Evolutionary conservation across 805 yeast species (phyloP).

Genomic region (Cyberlindnera maritima): DNA sequence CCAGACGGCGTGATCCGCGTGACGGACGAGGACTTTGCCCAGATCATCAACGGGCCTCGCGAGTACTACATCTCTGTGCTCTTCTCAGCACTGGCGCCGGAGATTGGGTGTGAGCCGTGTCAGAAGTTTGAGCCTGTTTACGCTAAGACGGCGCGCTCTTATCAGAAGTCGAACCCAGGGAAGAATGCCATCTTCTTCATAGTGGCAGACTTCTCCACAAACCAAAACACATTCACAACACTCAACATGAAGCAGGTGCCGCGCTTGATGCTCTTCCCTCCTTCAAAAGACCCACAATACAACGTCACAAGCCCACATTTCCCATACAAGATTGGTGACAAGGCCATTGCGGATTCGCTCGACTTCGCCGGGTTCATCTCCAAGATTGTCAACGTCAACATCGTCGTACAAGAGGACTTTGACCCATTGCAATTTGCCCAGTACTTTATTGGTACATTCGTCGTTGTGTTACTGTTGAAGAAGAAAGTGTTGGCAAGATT

Average conservation of each 20-base stretch:
- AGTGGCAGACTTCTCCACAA: conserved; percentile 48
- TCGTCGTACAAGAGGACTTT: conserved; percentile 43
- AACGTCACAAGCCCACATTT: conserved; percentile 33
- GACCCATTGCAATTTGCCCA: conserved; percentile 40
- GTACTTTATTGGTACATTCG: conserved; percentile 46
- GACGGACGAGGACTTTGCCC: conserved; percentile 36
- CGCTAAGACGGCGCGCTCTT: conserved; percentile 40
- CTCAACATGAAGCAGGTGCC: conserved; percentile 54
- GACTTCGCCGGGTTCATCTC: conserved; percentile 56
- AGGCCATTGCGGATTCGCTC: conserved; percentile 35
- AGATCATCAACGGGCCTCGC: conserved; percentile 43
- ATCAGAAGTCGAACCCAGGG: conserved; percentile 42
- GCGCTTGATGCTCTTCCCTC: conserved; percentile 66
- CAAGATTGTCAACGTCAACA: conserved; percentile 39
- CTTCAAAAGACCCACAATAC: conserved; percentile 29
- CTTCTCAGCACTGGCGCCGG: conserved; percentile 47
- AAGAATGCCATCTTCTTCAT: conserved; percentile 43
- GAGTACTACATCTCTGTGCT: conserved; percentile 50
- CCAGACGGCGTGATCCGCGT: conserved; percentile 37
- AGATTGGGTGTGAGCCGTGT: conserved; percentile 49
- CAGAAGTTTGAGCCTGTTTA: conserved; percentile 39
- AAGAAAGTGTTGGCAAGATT: conserved; percentile 39
- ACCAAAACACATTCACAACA: conserved; percentile 38
- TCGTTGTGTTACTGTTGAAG: conserved; percentile 44
- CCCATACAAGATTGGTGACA: conserved; percentile 32